Percentiles rank a stretch among this genome's conserved stretches.
Evolutionary conservation across 305 asterid genomes (phyloP).

Genomic region (Vinca major): DNA sequence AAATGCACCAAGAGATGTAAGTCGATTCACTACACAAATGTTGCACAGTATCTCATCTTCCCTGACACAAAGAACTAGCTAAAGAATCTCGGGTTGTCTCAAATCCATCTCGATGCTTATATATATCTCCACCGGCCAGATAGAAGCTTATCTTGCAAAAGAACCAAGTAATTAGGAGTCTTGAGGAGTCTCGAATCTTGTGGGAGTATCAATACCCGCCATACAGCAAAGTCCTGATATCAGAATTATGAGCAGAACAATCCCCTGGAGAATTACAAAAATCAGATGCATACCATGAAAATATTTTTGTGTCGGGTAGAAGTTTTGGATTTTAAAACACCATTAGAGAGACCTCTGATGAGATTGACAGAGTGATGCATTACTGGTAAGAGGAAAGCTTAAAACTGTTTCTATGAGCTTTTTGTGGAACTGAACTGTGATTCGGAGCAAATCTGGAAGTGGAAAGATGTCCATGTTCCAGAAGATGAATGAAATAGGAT

Average conservation of each 20-base stretch:
- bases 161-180: conserved; percentile 42
- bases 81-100: background rate
- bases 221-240: conserved; percentile 96
- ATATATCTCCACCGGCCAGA: conserved; percentile 13
- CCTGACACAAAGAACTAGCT: background rate
- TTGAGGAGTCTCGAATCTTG: conserved; percentile 84
- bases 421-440: too few relatives aligned
- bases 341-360: background rate
- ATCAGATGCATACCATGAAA: background rate
- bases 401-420: too few relatives aligned
- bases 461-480: too few relatives aligned
- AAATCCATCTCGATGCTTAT: conserved; percentile 1
- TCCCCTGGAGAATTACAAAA: conserved; percentile 45
- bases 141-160: conserved; percentile 16
- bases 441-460: too few relatives aligned
- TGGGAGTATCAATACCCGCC: conserved; percentile 94
- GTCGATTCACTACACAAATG: too few relatives aligned
- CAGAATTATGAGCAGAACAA: conserved; percentile 74
- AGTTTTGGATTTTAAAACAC: background rate
- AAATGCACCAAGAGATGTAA: too few relatives aligned
- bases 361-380: background rate
- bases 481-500: too few relatives aligned
- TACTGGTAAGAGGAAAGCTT: too few relatives aligned
- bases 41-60: too few relatives aligned
- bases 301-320: background rate